Percentiles rank a stretch among this genome's conserved stretches.
Evolutionary conservation across 1,284 basidiomycete species (phyloP).

Genomic region (Heterobasidion occidentale): DNA sequence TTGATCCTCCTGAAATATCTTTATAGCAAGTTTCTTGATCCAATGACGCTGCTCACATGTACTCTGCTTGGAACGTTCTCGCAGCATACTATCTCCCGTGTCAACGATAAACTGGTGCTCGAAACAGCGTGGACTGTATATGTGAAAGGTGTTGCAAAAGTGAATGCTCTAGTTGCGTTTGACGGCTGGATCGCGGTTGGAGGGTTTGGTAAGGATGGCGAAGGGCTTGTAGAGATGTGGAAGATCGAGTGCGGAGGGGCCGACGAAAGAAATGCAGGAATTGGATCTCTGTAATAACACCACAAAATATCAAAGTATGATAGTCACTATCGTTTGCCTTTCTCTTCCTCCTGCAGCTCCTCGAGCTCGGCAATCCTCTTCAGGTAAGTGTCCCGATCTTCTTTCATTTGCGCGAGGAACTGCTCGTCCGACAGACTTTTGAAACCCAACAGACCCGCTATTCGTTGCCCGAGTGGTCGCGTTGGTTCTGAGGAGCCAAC

Average conservation of each 20-base stretch:
- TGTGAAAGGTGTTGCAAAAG: slow-evolving; percentile 41
- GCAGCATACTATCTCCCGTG: slow-evolving; percentile 33
- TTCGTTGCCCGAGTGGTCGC: slow-evolving; percentile 20
- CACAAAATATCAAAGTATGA: not conserved
- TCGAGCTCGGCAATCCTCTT: slow-evolving; percentile 51
- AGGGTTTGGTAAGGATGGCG: slow-evolving; percentile 48
- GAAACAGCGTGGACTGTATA: slow-evolving; percentile 37
- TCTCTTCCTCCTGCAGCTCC: slow-evolving; percentile 27
- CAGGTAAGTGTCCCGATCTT: slow-evolving; percentile 41
- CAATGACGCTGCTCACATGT: slow-evolving; percentile 39
- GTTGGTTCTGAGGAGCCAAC: slow-evolving; percentile 8
- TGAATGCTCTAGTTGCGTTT: slow-evolving; percentile 46
- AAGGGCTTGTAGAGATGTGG: slow-evolving; percentile 59
- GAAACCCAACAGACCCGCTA: slow-evolving; percentile 41
- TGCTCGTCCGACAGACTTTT: slow-evolving; percentile 54
- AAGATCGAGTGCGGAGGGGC: slow-evolving; percentile 6
- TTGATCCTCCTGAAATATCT: slow-evolving; percentile 1
- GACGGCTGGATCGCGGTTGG: slow-evolving; percentile 44
- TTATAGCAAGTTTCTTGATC: slow-evolving; percentile 40
- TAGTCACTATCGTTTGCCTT: not conserved
- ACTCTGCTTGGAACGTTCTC: slow-evolving; percentile 53
- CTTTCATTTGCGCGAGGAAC: slow-evolving; percentile 46
- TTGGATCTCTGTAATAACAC: not conserved
- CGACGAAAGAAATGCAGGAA: not conserved
- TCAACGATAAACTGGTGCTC: slow-evolving; percentile 22